Conservation (phyloP, 208 protist genomes). For the Acanthamoeba healyi region DNA sequence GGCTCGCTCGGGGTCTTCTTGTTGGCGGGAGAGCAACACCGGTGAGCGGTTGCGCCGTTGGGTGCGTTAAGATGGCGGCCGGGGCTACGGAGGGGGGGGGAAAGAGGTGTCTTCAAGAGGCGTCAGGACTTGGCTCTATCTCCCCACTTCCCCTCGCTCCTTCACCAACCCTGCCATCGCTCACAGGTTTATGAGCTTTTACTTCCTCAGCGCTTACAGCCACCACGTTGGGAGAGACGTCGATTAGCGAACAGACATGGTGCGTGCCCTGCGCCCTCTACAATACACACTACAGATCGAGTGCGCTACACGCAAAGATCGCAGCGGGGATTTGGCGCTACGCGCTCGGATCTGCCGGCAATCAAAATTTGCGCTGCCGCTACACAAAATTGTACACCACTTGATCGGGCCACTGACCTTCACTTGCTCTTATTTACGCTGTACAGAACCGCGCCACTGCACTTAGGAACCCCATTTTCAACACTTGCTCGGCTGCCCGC, state of each 20-base stretch:
- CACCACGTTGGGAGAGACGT: conserved; percentile 70
- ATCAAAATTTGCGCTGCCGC: neutral
- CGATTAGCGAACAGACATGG: conserved; percentile 57
- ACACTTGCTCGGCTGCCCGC: neutral
- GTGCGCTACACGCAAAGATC: too few species aligned
- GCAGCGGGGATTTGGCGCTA: neutral
- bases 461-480: conserved; percentile 47
- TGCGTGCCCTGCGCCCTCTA: neutral
- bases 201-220: conserved; percentile 33
- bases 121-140: neutral
- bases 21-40: neutral
- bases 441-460: conserved; percentile 9
- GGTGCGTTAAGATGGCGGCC: neutral
- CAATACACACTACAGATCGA: neutral
- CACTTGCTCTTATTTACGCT: too few species aligned
- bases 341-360: neutral
- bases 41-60: neutral
- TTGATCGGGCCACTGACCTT: neutral
- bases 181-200: conserved; percentile 55
- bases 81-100: neutral
- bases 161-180: neutral
- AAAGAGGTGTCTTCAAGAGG: neutral
- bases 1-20: too few species aligned
- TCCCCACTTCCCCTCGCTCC: neutral
- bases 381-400: too few species aligned